A percentile compares a stretch with the other conserved stretches of the same genome.
Evolutionary conservation across 169 alveolate species (phyloP).

Genomic region (Babesia ovata): DNA sequence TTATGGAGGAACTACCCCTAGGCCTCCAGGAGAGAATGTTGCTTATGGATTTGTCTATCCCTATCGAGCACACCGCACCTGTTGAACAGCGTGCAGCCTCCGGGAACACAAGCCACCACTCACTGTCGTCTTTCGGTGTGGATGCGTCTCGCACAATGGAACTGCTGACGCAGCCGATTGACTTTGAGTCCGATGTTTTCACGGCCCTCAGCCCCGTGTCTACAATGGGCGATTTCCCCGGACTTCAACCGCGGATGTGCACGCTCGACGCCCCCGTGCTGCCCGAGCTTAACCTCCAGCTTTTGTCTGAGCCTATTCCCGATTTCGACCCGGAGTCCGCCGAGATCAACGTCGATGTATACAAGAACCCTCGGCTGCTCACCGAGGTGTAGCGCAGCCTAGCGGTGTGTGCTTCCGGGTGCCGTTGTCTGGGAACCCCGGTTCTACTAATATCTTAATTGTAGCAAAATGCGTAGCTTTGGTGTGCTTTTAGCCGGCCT

Average conservation of each 20-base stretch:
- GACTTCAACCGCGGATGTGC: not conserved
- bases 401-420: constrained; percentile 19
- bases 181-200: not conserved
- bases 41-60: not conserved
- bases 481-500: not conserved
- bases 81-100: not conserved
- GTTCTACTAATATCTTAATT: not conserved
- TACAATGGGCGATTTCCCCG: not conserved
- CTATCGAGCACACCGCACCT: constrained; percentile 7
- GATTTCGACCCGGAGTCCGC: not conserved
- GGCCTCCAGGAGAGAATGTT: not conserved
- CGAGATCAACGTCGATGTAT: not conserved
- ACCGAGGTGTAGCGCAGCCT: constrained; percentile 2
- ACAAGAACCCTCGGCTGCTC: constrained; percentile 12
- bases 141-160: constrained; percentile 13
- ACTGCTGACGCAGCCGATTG: constrained; percentile 23
- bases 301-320: not conserved
- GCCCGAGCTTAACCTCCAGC: not conserved
- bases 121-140: constrained; percentile 7
- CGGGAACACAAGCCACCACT: not conserved
- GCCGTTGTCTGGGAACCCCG: not conserved
- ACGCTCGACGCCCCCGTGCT: not conserved
- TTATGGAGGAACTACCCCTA: not conserved
- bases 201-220: not conserved
- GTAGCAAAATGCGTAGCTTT: constrained; percentile 1